A percentile compares a stretch with the other conserved stretches of the same genome.
These are phyloP conservation scores for Tausonia pullulans DNA, from an alignment of 1,284 basidiomycete genomes.

Conservation along the genomic window DNA sequence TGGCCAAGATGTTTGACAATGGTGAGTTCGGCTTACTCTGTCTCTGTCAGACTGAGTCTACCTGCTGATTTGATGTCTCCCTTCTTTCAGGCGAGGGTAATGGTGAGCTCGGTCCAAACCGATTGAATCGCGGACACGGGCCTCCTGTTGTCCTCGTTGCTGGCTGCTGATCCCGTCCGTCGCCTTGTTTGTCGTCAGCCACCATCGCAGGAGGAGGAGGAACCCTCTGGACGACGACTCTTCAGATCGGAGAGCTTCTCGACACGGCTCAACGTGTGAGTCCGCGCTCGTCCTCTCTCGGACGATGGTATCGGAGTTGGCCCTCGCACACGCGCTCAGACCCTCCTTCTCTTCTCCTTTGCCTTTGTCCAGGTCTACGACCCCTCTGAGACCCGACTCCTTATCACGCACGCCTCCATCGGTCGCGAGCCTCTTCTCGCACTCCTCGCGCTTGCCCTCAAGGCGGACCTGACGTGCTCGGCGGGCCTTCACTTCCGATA, in stretches of 20 bases:
- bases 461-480: conserved; percentile 88
- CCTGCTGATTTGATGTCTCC: conserved; percentile 1
- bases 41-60: conserved; percentile 19
- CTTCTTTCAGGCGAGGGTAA: conserved; percentile 55
- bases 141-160: no score
- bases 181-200: conserved; percentile 25
- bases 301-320: background rate
- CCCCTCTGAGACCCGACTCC: conserved; percentile 80
- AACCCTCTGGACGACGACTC: conserved; percentile 96
- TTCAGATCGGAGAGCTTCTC: conserved; percentile 95
- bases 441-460: conserved; percentile 78
- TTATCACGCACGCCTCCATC: conserved; percentile 84
- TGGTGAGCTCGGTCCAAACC: conserved; percentile 26
- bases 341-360: no score
- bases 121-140: no score
- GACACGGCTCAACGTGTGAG: conserved; percentile 86
- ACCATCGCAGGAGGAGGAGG: conserved; percentile 96
- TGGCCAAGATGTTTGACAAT: conserved; percentile 96
- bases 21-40: conserved; percentile 26
- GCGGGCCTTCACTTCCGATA: conserved; percentile 97
- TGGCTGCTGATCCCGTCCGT: no score
- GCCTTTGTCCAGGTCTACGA: conserved; percentile 48
- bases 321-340: background rate
- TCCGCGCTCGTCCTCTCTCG: background rate
- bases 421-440: conserved; percentile 87